These are phyloP conservation scores for Trypanosomatidae sp. DNA, from an alignment of 208 protist species.

Conservation along the genomic window DNA sequence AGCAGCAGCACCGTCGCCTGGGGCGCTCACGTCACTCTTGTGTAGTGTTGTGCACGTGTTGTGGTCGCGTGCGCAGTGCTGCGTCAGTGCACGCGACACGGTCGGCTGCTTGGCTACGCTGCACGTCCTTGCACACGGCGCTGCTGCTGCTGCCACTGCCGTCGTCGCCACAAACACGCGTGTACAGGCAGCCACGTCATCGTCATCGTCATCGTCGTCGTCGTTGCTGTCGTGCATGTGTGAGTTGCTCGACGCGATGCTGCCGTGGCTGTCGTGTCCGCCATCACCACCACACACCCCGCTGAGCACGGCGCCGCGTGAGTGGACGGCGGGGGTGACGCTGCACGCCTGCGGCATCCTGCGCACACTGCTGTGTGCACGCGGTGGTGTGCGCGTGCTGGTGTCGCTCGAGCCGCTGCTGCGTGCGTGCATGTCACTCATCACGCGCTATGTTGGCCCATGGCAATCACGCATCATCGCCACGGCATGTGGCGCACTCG, in stretches of 20 bases:
- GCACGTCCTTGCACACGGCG: conserved; percentile 27
- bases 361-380: no score
- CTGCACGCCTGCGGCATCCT: conserved; percentile 43
- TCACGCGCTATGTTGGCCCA: conserved; percentile 70
- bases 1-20: no score
- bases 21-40: no score
- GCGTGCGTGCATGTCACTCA: conserved; percentile 29
- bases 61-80: conserved; percentile 39
- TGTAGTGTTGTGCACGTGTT: conserved; percentile 26
- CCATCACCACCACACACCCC: conserved; percentile 6
- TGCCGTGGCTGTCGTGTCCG: conserved; percentile 23
- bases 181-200: no score
- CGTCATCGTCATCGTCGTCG: no score
- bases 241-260: conserved; percentile 33
- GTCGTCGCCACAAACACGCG: no score
- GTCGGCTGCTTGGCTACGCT: conserved; percentile 35
- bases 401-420: conserved; percentile 44
- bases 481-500: conserved; percentile 41
- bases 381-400: no score
- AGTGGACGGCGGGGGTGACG: conserved; percentile 18
- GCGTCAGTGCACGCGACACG: conserved; percentile 20
- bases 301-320: conserved; percentile 8
- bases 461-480: conserved; percentile 70
- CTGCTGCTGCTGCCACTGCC: conserved; percentile 36
- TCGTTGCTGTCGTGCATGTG: no score